Percentiles rank a stretch among this genome's conserved stretches.
These are phyloP conservation scores for Acephala macrosclerotiorum DNA, from an alignment of 2,329 filamentous ascomycete species.

Conservation along the genomic window DNA sequence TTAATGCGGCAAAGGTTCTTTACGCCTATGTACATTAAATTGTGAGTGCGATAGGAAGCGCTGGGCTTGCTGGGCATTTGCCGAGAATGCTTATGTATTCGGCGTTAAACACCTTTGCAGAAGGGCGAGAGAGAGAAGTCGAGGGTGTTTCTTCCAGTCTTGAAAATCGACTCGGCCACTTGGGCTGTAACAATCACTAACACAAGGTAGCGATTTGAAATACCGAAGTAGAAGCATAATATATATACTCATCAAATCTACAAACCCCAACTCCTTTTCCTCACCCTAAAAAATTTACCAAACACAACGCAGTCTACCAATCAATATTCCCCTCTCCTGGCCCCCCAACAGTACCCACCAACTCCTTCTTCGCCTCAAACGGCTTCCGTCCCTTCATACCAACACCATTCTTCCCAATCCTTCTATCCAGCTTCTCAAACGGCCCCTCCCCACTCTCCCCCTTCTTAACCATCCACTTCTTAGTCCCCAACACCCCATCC, in stretches of 20 bases:
- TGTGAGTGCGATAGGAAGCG: too few species aligned
- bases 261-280: not conserved
- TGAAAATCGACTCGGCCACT: too few species aligned
- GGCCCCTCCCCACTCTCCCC: conserved; percentile 59
- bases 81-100: too few species aligned
- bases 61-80: too few species aligned
- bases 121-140: too few species aligned
- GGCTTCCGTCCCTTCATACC: conserved; percentile 40
- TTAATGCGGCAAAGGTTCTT: too few species aligned
- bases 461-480: conserved; percentile 79
- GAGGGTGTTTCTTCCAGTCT: too few species aligned
- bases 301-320: conserved; percentile 35
- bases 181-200: too few species aligned
- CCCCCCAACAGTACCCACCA: conserved; percentile 31
- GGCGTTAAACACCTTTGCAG: too few species aligned
- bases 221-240: not conserved
- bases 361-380: conserved; percentile 32
- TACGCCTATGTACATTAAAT: too few species aligned
- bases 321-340: conserved; percentile 37
- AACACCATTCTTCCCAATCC: conserved; percentile 37
- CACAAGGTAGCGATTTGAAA: not conserved
- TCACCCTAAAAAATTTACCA: not conserved
- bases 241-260: not conserved
- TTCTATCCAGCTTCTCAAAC: conserved; percentile 45
- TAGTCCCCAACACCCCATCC: conserved; percentile 79